Evolutionary conservation across 805 yeast species (phyloP).

Genomic region (Starmerella potacharoeniae): DNA sequence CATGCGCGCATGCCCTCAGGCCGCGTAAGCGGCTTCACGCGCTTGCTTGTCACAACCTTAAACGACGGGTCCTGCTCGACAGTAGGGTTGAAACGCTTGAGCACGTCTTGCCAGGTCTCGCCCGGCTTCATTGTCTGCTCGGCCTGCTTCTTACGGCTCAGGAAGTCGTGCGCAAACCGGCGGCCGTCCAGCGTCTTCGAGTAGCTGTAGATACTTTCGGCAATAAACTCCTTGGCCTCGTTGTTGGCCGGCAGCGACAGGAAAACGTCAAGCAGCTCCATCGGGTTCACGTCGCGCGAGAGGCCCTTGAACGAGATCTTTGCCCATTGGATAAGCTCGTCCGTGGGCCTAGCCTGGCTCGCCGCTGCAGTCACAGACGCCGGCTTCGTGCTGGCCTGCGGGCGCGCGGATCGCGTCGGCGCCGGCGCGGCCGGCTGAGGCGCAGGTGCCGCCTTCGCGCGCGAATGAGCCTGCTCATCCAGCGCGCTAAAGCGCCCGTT

Average conservation of each 20-base stretch:
- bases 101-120: constrained; percentile 64
- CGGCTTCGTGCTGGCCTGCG: constrained; percentile 1
- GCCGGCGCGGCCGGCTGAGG: neutral
- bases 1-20: constrained; percentile 13
- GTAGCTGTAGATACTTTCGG: constrained; percentile 76
- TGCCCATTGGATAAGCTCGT: constrained; percentile 35
- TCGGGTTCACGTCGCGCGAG: constrained; percentile 62
- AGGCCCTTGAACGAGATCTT: constrained; percentile 35
- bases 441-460: neutral
- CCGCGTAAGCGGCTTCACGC: constrained; percentile 18
- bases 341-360: constrained; percentile 24
- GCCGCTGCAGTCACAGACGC: constrained; percentile 13
- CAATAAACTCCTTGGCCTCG: constrained; percentile 74
- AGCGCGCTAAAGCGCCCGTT: neutral
- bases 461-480: neutral
- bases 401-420: neutral
- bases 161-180: constrained; percentile 82
- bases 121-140: constrained; percentile 42
- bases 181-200: constrained; percentile 82
- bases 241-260: constrained; percentile 64
- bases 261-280: constrained; percentile 69
- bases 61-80: constrained; percentile 35
- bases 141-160: constrained; percentile 61
- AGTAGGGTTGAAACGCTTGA: constrained; percentile 31
- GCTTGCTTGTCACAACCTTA: constrained; percentile 54